A percentile compares a stretch with the other conserved stretches of the same genome.
These are phyloP conservation scores for Entomophthora muscae DNA, from an alignment of 371 early-diverging fungal species.

Conservation along the genomic window DNA sequence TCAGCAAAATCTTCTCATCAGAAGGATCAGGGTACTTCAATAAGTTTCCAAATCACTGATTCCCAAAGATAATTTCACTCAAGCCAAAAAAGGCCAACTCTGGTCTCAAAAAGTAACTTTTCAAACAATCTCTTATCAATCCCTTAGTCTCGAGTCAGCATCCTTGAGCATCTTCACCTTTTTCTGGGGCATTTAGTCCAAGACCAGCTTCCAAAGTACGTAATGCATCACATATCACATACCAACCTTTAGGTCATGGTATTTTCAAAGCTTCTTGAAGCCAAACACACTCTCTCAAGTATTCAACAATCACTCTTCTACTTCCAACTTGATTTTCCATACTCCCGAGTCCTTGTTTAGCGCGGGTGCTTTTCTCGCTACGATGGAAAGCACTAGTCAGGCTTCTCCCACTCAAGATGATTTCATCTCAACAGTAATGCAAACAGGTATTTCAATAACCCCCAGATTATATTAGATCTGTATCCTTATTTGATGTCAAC, in stretches of 20 bases:
- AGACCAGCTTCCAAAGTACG: not conserved
- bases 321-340: not conserved
- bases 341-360: not conserved
- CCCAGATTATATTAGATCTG: not conserved
- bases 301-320: not conserved
- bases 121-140: not conserved
- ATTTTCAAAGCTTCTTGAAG: not conserved
- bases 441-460: not conserved
- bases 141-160: not conserved
- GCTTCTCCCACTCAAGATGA: not conserved
- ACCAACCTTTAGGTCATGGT: not conserved
- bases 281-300: not conserved
- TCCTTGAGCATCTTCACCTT: not conserved
- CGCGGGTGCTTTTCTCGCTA: not conserved
- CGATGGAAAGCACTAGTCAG: not conserved
- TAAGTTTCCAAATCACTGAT: not conserved
- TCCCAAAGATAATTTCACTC: not conserved
- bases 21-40: not conserved
- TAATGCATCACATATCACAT: not conserved
- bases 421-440: not conserved
- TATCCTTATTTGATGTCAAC: not conserved
- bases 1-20: not conserved
- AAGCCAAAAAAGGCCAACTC: not conserved
- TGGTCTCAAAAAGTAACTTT: constrained; percentile 2
- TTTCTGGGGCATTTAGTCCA: not conserved